Evolutionary conservation across 768 basidiomycete species (phyloP).

Genomic region (Auricularia heimuer): DNA sequence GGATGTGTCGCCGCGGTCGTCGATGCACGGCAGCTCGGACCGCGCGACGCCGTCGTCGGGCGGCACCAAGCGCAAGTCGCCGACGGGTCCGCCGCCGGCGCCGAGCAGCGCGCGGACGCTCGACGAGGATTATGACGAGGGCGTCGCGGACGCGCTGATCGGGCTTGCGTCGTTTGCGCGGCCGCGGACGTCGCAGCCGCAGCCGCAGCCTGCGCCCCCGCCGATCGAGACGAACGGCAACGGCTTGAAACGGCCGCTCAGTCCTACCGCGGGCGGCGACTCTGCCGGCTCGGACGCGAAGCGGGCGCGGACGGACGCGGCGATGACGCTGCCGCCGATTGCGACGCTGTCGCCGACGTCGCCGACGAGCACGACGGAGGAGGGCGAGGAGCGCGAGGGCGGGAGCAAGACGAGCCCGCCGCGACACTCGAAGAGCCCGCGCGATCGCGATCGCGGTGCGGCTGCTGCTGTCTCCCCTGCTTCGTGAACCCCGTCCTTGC

Average conservation of each 20-base stretch:
- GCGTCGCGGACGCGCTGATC: conserved; percentile 78
- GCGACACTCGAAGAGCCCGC: neutral
- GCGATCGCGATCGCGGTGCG: neutral
- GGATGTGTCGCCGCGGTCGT: too few species aligned
- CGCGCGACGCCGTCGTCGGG: neutral
- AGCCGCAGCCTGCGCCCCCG: neutral
- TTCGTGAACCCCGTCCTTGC: too few species aligned
- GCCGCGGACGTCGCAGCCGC: neutral
- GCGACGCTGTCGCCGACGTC: conserved; percentile 57
- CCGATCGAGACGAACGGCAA: conserved; percentile 2
- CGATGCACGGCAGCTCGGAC: too few species aligned
- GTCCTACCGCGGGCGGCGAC: neutral
- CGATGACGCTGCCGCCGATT: conserved; percentile 59
- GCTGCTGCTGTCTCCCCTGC: too few species aligned
- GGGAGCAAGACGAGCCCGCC: neutral
- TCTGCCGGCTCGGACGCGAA: neutral
- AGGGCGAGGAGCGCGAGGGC: neutral
- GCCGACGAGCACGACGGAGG: conserved; percentile 21
- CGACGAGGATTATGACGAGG: conserved; percentile 93
- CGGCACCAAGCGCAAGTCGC: conserved; percentile 28
- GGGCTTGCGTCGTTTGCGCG: conserved; percentile 35
- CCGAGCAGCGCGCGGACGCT: conserved; percentile 49
- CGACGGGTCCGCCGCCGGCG: conserved; percentile 43
- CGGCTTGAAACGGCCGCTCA: conserved; percentile 1
- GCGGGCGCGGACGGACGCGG: conserved; percentile 6